Base-by-base conservation (phyloP, 495 filamentous ascomycete species). In the Astrocystis sublimbata region DNA sequence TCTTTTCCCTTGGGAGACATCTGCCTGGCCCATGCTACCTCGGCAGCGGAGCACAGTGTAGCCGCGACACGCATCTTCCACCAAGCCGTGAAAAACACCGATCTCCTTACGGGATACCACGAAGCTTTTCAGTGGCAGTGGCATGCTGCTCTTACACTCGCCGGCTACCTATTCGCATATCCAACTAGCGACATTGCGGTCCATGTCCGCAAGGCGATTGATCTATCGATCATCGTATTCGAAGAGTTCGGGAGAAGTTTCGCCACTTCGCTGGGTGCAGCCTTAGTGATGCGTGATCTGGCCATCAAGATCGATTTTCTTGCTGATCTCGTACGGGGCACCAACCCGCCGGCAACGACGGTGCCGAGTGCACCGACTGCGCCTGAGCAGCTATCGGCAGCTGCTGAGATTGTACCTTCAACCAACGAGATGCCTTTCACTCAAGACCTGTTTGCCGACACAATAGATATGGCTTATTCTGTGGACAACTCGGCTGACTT, bases 211-310 rank as follows among this genome's bases (percentile, higher is more conserved):
- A 65, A 64, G 23, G 68, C 77, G 2, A 71, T 85, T 36, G 72
- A 78, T 59, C 59, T 68, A 0, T 72, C 76, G 0, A 67, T 83
- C 13, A 63, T 58, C 0, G 72, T 79, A 10, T 82, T 85, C 61
- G 81, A 83, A 35, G 71, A 69, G 1, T 78, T 81, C 31, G 78
- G 77, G 0, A 66, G 67, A 15, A 73, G 70, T 21, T 81, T 83
- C 61, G 69, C 75, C 9, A 74, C 79, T 2, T 77, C 79, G 3
- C 67, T 61, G 1, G 75, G 71, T 40, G 81, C 82, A 21, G 77
- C 77, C 0, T 65, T 67, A 2, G 69, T 83, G n/a, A 72, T 68
- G 41, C 57, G 68, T 6, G 61, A 71, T 6, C 66, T 74, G 0
- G 50, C 43, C 4, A 61, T 52, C 38, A 67, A 67, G 50, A 60